Base-by-base conservation (phyloP, 805 yeast genomes). In the Saccharomycopsis sp. region DNA sequence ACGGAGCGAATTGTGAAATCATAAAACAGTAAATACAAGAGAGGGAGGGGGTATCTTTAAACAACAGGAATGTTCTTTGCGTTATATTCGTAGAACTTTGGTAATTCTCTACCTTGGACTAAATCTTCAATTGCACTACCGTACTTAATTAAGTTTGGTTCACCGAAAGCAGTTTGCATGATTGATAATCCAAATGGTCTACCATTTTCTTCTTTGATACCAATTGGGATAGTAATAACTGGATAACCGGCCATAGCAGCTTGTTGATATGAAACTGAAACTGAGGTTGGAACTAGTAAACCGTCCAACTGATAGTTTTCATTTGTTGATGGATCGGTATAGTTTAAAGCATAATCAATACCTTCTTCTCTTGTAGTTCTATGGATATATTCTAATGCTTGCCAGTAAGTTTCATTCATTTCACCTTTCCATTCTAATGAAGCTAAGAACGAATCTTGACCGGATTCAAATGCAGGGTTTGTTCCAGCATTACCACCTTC, bases 191-290 rank as follows among this genome's bases (percentile, higher is more conserved):
- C 59, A 40, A 43, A 55, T 8, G 58, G 59, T 42, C 55, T 48
- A 13, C 55, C 58, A 30, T 42, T 45, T 3, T 44, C 19, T n/a
- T 42, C 43, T 10, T 17, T 8, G 9, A 45, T 44, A 25, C 53
- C 53, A 28, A 54, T 48, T 3, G 59, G 59, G 19, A 55, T 36
- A 2, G 56, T 54, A 12, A 55, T 42, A 50, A 52, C 49, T 4
- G 59, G 59, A 39, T 55, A 55, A 10, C 55, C 59, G 9, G 59
- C 58, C 43, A 52, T 53, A 5, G 58, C 59, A 23, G 59, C 55
- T 40, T 54, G 59, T 31, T 54, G 57, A 39, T 53, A 54, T 15
- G 53, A 48, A 36, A 55, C 53, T 5, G 53, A 37, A 15, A 45
- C 37, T 5, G 53, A 51, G 18, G 49, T 45, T 32, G 55, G 55